Base-by-base conservation (phyloP, 2,329 filamentous ascomycete genomes). In the Penicillium sp. region DNA sequence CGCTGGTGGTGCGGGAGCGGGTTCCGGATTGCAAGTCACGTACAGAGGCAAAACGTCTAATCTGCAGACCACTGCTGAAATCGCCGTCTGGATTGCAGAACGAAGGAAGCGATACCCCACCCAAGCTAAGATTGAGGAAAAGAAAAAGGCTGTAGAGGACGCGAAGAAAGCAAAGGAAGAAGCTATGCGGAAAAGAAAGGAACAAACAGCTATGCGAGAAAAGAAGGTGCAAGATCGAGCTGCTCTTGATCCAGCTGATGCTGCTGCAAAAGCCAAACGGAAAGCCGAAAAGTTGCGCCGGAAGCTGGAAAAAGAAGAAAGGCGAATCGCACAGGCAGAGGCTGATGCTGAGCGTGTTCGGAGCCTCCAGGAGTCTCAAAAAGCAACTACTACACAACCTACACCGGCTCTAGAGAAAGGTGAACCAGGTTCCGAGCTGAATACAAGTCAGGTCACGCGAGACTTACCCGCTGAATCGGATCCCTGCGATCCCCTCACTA, bases 71-170 rank as follows among this genome's bases (percentile, higher is more conserved):
- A 74, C 83, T 17, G 86, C 86, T 62, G 93, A 97, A 71, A 84
- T 97, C 59, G 85, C 87, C 26, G 86, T 87, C 7, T 98, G 92
- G 88, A 87, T 96, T 65, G 88, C 88, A 54, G 92, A 97, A 75
- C 88, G 94, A 62, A 90, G 85, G 73, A 90, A 87, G 67, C 89
- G 90, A 56, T 98, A 87, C 74, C 94, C 94, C 2, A 97, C 93
- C 2, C 86, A 87, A 74, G 86, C 87, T 62, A 88, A 91, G 59
- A 83, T 76, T 30, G 75, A 86, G 66, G 86, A 88, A 71, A 88
- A 84, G 73, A 86, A 86, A 71, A 86, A 86, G 72, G 86, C 85
- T 68, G 83, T 84, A 73, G 87, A 89, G 72, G 88, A 91, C 74
- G 85, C 87, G 50, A 89, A 85, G 65, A 71, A 73, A 47, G 74